Evolutionary conservation across 805 yeast genomes (phyloP), one percentile per base, ranked within the genome.

Genomic region (Zygoascus tannicola): DNA sequence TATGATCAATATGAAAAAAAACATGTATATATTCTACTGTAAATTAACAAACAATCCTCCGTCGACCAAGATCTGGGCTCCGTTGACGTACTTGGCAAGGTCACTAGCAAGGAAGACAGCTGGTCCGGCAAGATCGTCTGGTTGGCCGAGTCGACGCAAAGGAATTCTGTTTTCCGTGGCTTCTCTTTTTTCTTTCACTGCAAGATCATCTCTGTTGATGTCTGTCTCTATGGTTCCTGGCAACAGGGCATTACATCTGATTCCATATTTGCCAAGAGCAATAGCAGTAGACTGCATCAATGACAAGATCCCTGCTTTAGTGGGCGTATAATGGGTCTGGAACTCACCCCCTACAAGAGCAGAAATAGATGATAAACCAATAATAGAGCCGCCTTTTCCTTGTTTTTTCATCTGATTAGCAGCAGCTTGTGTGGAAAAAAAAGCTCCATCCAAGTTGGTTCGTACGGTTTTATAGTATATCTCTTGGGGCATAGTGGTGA

Each of bases 221-320:
- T 87, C 87, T 12, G 88, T 81, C 52, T 78, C 74, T 47, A 82
- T 81, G 67, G 81, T 81, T 43, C 88, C 90, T 38, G 90, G 90
- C 26, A 81, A 73, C 50, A 82, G 66, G 32, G 87, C 75, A 66
- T 82, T 81, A 52, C 76, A 79, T 53, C 82, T 70, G 55, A 76
- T 76, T 65, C 72, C 70, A 50, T 71, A 71, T 40, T 82, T 81
- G 79, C 83, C 78, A 26, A 70, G 59, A 62, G 78, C 83, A 45
- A 77, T 74, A 20, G 82, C 81, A 50, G 78, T 70, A 14, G 81
- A 74, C 58, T 75, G 68, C 53, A 69, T 76, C 63, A 78, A 69
- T 61, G 78, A 81, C 48, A 73, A 69, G 28, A 78, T 81, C 43
- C 78, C 83, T 28, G 82, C 82, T 67, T 78, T 78, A 51, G 81